A percentile compares a stretch with the other conserved stretches of the same genome.
These are phyloP conservation scores for Paraconiothyrium sp. DNA, from an alignment of 2,329 filamentous ascomycete genomes.

Conservation along the genomic window DNA sequence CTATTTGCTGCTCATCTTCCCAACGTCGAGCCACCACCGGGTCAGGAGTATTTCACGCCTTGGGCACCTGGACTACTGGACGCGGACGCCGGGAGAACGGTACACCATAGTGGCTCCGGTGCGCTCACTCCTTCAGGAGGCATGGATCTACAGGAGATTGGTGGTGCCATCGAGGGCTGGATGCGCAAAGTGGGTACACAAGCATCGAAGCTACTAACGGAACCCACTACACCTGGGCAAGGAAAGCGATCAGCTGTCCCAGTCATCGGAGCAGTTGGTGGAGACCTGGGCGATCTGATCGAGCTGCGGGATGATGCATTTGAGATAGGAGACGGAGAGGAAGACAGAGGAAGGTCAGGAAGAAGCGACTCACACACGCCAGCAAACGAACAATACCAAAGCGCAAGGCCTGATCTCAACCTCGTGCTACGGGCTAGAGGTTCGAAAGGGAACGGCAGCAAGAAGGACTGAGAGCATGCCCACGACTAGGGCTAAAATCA, in stretches of 20 bases:
- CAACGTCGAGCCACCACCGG: slow-evolving; percentile 69
- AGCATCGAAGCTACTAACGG: slow-evolving; percentile 53
- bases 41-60: slow-evolving; percentile 63
- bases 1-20: slow-evolving; percentile 87
- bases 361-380: slow-evolving; percentile 26
- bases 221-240: slow-evolving; percentile 41
- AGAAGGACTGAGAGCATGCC: slow-evolving; percentile 39
- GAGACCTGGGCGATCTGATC: slow-evolving; percentile 71
- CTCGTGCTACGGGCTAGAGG: slow-evolving; percentile 41
- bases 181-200: slow-evolving; percentile 81
- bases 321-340: slow-evolving; percentile 49
- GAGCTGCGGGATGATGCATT: slow-evolving; percentile 71
- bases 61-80: slow-evolving; percentile 50
- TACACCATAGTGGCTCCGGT: slow-evolving; percentile 41
- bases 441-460: slow-evolving; percentile 33
- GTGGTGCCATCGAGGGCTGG: slow-evolving; percentile 90
- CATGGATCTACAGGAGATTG: slow-evolving; percentile 78
- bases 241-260: slow-evolving; percentile 42
- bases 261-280: slow-evolving; percentile 53
- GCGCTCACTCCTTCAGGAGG: slow-evolving; percentile 41
- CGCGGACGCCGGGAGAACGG: slow-evolving; percentile 38
- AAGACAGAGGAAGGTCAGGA: slow-evolving; percentile 37
- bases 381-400: slow-evolving; percentile 43
- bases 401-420: slow-evolving; percentile 41
- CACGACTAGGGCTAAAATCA: not conserved